Conservation (phyloP, 2,329 filamentous ascomycete species). For the Fonsecaea erecta region DNA sequence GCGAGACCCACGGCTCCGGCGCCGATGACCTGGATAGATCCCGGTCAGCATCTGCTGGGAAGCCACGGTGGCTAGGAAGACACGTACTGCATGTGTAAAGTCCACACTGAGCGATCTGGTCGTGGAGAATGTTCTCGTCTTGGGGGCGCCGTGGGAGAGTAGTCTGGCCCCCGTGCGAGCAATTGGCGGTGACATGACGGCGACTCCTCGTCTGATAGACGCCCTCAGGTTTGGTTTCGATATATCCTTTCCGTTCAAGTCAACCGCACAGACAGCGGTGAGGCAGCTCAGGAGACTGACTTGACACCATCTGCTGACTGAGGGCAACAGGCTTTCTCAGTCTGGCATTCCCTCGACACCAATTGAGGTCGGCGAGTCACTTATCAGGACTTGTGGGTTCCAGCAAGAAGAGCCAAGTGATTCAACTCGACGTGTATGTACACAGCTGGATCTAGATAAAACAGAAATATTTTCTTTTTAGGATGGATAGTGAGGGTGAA, state of each 20-base stretch:
- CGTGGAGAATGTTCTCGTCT: constrained; percentile 49
- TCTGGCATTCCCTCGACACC: background rate
- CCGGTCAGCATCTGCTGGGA: background rate
- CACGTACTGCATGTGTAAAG: constrained; percentile 64
- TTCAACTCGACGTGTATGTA: background rate
- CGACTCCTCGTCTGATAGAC: background rate
- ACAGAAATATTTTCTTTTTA: no score
- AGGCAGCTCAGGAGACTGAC: background rate
- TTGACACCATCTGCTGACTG: background rate
- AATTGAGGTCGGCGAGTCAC: background rate
- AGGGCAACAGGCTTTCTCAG: background rate
- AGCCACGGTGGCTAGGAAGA: background rate
- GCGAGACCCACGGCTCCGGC: constrained; percentile 80
- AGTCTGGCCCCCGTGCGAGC: background rate
- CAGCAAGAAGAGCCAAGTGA: background rate
- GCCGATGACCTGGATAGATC: constrained; percentile 62
- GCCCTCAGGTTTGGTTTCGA: no score
- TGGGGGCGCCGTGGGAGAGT: background rate
- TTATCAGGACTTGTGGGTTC: background rate
- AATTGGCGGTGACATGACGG: background rate
- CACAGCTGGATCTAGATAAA: background rate
- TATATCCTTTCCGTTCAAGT: no score
- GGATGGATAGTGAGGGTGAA: background rate
- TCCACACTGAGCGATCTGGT: constrained; percentile 53
- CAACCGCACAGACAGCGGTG: background rate